Evolutionary conservation across 371 early-diverging fungal genomes (phyloP).

Genomic region (Mortierella sp.): DNA sequence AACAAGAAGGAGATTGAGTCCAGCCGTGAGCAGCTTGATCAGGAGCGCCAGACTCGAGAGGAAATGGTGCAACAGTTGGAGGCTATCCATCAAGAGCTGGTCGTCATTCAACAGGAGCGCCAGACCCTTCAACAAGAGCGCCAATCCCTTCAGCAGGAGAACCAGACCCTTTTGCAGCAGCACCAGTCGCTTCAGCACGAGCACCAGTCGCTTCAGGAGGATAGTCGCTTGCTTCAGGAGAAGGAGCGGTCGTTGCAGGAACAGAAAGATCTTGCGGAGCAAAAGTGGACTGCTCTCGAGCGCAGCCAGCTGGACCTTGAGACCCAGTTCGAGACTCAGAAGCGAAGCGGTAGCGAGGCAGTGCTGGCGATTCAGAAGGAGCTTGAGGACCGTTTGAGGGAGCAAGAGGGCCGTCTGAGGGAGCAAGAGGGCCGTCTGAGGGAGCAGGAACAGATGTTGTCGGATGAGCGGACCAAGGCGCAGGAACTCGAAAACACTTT

Average conservation of each 20-base stretch:
- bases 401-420: not conserved
- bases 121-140: constrained; percentile 14
- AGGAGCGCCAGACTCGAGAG: constrained; percentile 15
- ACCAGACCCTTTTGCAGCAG: constrained; percentile 6
- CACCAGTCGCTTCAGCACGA: constrained; percentile 9
- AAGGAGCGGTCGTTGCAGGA: not conserved
- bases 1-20: constrained; percentile 50
- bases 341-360: constrained; percentile 33
- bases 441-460: constrained; percentile 26
- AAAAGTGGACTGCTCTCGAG: constrained; percentile 20
- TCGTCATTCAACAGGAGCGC: constrained; percentile 1
- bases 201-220: constrained; percentile 12
- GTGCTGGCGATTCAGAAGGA: constrained; percentile 34
- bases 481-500: constrained; percentile 24
- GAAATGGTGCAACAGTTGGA: constrained; percentile 3
- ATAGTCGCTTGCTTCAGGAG: constrained; percentile 8
- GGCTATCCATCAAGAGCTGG: constrained; percentile 15
- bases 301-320: constrained; percentile 22
- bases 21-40: not conserved
- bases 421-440: constrained; percentile 3
- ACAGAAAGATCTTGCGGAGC: constrained; percentile 19
- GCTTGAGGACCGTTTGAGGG: constrained; percentile 18
- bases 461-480: constrained; percentile 17
- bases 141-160: constrained; percentile 8
- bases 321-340: constrained; percentile 26